Evolutionary conservation across 192 early-diverging fungal species (phyloP).

Genomic region (Linnemannia zychae): DNA sequence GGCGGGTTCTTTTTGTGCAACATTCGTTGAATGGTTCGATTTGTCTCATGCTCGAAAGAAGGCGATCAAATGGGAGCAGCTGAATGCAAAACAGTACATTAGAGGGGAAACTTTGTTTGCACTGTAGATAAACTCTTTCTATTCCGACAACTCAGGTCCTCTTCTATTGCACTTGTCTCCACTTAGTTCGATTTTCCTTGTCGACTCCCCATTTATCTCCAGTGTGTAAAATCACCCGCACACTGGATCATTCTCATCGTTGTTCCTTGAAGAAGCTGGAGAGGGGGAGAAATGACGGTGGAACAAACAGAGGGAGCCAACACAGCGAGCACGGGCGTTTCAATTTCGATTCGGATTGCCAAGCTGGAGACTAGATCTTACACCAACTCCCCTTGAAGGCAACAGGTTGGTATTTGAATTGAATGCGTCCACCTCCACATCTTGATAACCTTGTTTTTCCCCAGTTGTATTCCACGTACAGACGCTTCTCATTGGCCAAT

Average conservation of each 20-base stretch:
- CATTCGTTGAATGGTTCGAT: not conserved
- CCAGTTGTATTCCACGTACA: conserved; percentile 8
- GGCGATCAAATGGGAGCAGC: not conserved
- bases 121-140: not conserved
- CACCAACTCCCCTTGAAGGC: not conserved
- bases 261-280: not conserved
- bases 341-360: not conserved
- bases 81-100: not conserved
- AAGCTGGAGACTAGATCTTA: not conserved
- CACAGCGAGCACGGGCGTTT: not conserved
- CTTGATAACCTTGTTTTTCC: conserved; percentile 12
- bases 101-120: not conserved
- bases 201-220: too few species aligned
- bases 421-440: not conserved
- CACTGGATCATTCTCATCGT: not conserved
- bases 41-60: not conserved
- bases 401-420: not conserved
- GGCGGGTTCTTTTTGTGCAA: not conserved
- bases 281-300: not conserved
- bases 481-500: conserved; percentile 5
- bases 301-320: not conserved
- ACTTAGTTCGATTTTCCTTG: not conserved
- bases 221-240: not conserved
- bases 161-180: not conserved
- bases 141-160: not conserved